Evolutionary conservation across 495 filamentous ascomycete genomes (phyloP).

Genomic region (Aspergillus carlsbadensis): DNA sequence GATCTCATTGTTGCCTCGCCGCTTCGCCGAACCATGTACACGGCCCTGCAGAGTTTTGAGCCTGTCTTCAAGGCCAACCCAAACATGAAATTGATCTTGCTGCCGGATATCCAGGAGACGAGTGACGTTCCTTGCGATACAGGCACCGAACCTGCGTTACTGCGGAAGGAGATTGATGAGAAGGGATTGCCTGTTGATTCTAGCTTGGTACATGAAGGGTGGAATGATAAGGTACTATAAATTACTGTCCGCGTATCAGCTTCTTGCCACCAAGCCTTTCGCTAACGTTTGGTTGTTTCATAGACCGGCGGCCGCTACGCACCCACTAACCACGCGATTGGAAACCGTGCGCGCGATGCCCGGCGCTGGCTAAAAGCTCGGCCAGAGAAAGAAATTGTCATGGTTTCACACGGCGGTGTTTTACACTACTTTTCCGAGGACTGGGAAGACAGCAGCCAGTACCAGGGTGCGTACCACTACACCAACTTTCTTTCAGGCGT

Average conservation of each 20-base stretch:
- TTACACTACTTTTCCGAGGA: conserved; percentile 82
- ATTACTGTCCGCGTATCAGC: neutral
- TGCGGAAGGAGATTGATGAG: conserved; percentile 64
- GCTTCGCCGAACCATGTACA: conserved; percentile 80
- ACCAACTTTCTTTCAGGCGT: neutral
- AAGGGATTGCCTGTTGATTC: conserved; percentile 62
- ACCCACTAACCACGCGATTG: conserved; percentile 56
- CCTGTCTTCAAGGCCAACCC: conserved; percentile 47
- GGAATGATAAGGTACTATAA: conserved; percentile 63
- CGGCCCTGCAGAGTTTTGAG: conserved; percentile 69
- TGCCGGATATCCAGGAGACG: conserved; percentile 83
- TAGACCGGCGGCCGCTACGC: conserved; percentile 53
- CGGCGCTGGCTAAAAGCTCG: conserved; percentile 64
- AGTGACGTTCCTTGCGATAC: conserved; percentile 76
- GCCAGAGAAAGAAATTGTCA: conserved; percentile 60
- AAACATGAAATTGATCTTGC: conserved; percentile 58
- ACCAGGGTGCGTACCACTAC: conserved; percentile 46
- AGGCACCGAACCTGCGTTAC: conserved; percentile 53
- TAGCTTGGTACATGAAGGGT: conserved; percentile 55
- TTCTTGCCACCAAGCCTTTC: neutral
- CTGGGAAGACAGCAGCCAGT: conserved; percentile 62
- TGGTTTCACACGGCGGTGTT: conserved; percentile 73
- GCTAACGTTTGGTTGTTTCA: conserved; percentile 5
- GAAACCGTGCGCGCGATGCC: conserved; percentile 61
- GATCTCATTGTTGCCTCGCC: conserved; percentile 79